Percentiles rank a stretch among this genome's conserved stretches.
Conservation (phyloP, 306 rosid genomes). For the Ochetophila trinervis region DNA sequence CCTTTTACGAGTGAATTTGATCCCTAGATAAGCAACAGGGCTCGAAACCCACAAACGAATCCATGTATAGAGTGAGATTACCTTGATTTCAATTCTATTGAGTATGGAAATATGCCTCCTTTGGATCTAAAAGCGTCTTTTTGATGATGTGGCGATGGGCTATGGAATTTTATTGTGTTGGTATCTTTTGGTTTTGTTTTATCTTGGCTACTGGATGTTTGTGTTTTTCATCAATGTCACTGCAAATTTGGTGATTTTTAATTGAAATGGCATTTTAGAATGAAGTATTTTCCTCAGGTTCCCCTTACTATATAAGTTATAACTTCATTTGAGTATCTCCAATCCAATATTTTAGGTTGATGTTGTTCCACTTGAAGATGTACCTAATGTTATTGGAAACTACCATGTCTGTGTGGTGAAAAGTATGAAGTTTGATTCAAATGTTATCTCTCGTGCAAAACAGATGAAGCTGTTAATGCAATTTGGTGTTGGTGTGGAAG, state of each 20-base stretch:
- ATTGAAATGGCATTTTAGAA: not conserved
- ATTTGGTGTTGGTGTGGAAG: slow-evolving; percentile 91
- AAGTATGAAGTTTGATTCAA: slow-evolving; percentile 57
- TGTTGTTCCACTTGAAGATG: slow-evolving; percentile 61
- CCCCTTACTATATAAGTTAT: not conserved
- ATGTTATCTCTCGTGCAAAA: slow-evolving; percentile 57
- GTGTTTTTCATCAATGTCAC: not conserved
- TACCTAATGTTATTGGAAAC: slow-evolving; percentile 53
- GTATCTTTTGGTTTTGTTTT: too few species aligned
- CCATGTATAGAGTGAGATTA: too few species aligned
- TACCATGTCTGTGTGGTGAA: slow-evolving; percentile 65
- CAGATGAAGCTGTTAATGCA: slow-evolving; percentile 81
- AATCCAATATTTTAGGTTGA: slow-evolving; percentile 55
- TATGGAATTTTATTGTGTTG: too few species aligned
- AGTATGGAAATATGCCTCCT: too few species aligned
- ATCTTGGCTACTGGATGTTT: too few species aligned
- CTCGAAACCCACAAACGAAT: too few species aligned
- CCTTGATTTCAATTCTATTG: too few species aligned
- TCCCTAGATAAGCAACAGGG: too few species aligned
- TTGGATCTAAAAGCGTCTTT: too few species aligned
- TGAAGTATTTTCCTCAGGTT: not conserved
- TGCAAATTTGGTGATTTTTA: not conserved
- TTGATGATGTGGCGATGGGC: too few species aligned
- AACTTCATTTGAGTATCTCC: slow-evolving; percentile 1
- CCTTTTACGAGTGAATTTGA: too few species aligned